Evolutionary conservation across 2,329 filamentous ascomycete genomes (phyloP).

Genomic region (Calonectria pauciramosa): DNA sequence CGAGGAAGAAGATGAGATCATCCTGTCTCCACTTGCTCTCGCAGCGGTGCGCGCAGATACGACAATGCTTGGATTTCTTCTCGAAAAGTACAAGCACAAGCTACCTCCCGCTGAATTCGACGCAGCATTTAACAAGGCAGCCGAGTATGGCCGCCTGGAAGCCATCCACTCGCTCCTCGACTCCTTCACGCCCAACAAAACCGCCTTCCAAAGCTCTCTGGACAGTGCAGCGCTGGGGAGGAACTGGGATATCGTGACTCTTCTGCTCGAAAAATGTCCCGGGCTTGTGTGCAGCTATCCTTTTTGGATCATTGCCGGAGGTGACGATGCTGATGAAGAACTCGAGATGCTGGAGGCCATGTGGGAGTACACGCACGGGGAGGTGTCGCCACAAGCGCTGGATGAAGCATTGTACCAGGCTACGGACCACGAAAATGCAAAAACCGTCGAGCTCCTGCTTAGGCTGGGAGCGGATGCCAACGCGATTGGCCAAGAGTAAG

Average conservation of each 20-base stretch:
- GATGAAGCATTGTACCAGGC: neutral
- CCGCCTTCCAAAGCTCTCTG: conserved; percentile 52
- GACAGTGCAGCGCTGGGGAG: conserved; percentile 48
- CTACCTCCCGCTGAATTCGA: conserved; percentile 55
- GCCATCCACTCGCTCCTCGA: conserved; percentile 54
- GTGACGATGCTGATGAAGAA: conserved; percentile 48
- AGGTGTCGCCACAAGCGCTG: neutral
- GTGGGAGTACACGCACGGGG: conserved; percentile 2
- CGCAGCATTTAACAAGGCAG: conserved; percentile 55
- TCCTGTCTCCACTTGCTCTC: conserved; percentile 53
- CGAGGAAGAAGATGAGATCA: conserved; percentile 17
- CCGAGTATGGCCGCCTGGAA: conserved; percentile 54
- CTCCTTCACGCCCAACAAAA: conserved; percentile 48
- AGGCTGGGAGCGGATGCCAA: neutral
- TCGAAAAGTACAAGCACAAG: conserved; percentile 55
- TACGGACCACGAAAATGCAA: neutral
- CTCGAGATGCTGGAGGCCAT: conserved; percentile 48
- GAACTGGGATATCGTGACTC: conserved; percentile 55
- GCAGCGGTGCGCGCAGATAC: conserved; percentile 55
- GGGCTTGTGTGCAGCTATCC: no score
- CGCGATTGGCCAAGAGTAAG: neutral
- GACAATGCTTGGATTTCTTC: conserved; percentile 57
- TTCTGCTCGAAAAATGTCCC: conserved; percentile 50
- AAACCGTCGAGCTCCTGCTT: neutral
- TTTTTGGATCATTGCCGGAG: no score